A percentile compares a stretch with the other conserved stretches of the same genome.
Evolutionary conservation across 768 basidiomycete genomes (phyloP).

Genomic region (Holtermannia corniformis): DNA sequence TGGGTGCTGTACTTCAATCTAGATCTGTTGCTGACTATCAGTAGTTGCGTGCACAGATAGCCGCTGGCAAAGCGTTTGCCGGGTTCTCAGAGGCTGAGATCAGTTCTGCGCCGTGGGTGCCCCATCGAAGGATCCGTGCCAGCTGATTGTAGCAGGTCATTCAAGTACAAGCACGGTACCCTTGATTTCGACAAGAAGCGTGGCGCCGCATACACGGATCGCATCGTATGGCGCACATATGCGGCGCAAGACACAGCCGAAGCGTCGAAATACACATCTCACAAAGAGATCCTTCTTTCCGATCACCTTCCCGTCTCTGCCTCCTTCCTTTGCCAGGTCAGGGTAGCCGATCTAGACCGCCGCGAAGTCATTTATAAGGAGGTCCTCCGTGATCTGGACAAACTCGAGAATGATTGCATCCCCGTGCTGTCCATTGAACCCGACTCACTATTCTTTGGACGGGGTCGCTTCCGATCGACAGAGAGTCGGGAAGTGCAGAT

Average conservation of each 20-base stretch:
- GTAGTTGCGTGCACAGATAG: slow-evolving; percentile 23
- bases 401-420: slow-evolving; percentile 24
- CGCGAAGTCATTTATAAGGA: slow-evolving; percentile 9
- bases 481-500: slow-evolving; percentile 5
- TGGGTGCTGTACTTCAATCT: slow-evolving; percentile 4
- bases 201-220: slow-evolving; percentile 37
- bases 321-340: slow-evolving; percentile 5
- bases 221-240: slow-evolving; percentile 24
- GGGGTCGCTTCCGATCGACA: slow-evolving; percentile 1
- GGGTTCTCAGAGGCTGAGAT: slow-evolving; percentile 32
- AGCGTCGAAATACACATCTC: slow-evolving; percentile 14
- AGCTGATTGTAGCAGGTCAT: slow-evolving; percentile 17
- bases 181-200: slow-evolving; percentile 26
- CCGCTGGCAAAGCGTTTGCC: slow-evolving; percentile 26
- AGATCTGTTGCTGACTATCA: neutral
- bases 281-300: slow-evolving; percentile 24
- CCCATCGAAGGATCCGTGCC: neutral
- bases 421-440: slow-evolving; percentile 18
- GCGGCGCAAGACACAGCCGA: neutral
- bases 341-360: slow-evolving; percentile 21
- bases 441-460: slow-evolving; percentile 24
- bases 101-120: slow-evolving; percentile 28
- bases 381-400: slow-evolving; percentile 20
- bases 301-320: slow-evolving; percentile 32
- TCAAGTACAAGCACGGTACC: slow-evolving; percentile 35